Evolutionary conservation across 257 asterid genomes (phyloP).

Genomic region (Scutellaria minor): DNA sequence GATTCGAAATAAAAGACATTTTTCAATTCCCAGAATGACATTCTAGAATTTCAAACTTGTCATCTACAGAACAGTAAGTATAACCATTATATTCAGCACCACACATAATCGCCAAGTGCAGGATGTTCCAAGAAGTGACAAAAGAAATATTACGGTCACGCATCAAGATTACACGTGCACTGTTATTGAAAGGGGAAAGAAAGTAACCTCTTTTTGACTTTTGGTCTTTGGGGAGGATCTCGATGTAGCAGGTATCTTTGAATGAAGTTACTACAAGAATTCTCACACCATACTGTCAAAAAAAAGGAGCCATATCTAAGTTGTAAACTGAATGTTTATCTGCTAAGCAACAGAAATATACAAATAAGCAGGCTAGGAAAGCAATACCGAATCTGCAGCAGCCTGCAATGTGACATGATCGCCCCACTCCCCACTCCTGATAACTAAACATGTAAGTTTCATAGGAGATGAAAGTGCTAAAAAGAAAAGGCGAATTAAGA

Average conservation of each 20-base stretch:
- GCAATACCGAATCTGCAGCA: constrained; percentile 85
- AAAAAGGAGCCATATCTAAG: constrained; percentile 34
- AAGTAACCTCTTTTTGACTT: constrained; percentile 82
- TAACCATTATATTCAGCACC: no score
- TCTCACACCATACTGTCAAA: constrained; percentile 85
- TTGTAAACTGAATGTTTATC: constrained; percentile 2
- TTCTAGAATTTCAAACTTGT: no score
- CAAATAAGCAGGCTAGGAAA: constrained; percentile 27
- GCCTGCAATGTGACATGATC: constrained; percentile 99
- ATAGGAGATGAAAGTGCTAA: constrained; percentile 25
- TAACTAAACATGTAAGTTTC: constrained; percentile 36
- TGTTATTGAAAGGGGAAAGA: neutral
- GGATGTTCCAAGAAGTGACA: neutral
- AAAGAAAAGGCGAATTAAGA: constrained; percentile 27
- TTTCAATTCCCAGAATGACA: neutral
- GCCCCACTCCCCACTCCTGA: constrained; percentile 94
- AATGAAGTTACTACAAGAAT: constrained; percentile 85
- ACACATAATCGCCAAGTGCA: no score
- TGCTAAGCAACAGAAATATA: neutral
- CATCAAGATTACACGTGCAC: no score
- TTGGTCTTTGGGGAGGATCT: constrained; percentile 84
- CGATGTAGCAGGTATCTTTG: constrained; percentile 91
- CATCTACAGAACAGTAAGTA: no score
- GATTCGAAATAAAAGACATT: no score
- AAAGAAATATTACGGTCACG: neutral